Percentiles rank a stretch among this genome's conserved stretches.
These are phyloP conservation scores for Aspergillus ibericus DNA, from an alignment of 2,329 filamentous ascomycete species.

Conservation along the genomic window DNA sequence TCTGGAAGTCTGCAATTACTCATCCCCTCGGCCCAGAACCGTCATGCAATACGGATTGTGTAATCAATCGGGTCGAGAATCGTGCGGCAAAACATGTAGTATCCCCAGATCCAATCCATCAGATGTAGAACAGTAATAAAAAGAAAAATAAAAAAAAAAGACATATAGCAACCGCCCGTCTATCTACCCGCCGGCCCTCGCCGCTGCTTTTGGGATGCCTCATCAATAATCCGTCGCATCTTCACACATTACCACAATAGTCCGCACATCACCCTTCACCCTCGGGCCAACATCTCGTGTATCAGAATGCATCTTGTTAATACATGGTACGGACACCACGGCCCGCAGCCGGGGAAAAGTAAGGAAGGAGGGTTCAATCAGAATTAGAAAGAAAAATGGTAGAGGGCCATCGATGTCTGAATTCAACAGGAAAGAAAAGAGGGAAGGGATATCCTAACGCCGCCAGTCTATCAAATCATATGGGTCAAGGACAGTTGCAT, in stretches of 20 bases:
- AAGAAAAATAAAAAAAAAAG: slow-evolving; percentile 3
- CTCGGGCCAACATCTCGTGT: not conserved
- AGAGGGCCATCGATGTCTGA: slow-evolving; percentile 5
- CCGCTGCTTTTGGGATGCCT: slow-evolving; percentile 5
- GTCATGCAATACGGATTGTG: not conserved
- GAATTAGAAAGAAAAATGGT: slow-evolving; percentile 4
- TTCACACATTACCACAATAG: slow-evolving; percentile 2
- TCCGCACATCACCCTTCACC: not conserved
- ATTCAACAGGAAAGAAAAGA: slow-evolving; percentile 6
- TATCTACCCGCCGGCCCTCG: slow-evolving; percentile 11
- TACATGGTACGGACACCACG: slow-evolving; percentile 11
- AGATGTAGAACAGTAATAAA: not conserved
- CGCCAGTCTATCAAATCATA: slow-evolving; percentile 17
- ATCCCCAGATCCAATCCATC: not conserved
- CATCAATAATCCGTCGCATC: not conserved
- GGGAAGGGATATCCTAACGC: slow-evolving; percentile 13
- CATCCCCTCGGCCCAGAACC: not conserved
- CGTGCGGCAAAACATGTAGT: not conserved
- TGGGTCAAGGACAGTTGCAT: slow-evolving; percentile 6
- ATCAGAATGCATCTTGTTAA: slow-evolving; percentile 15
- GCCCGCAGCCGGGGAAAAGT: not conserved
- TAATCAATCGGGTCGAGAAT: not conserved
- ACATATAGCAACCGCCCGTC: slow-evolving; percentile 3
- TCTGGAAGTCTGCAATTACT: not conserved
- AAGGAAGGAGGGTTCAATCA: slow-evolving; percentile 1